These are phyloP conservation scores for Calocera cornea DNA, from an alignment of 768 basidiomycete genomes.

Conservation along the genomic window DNA sequence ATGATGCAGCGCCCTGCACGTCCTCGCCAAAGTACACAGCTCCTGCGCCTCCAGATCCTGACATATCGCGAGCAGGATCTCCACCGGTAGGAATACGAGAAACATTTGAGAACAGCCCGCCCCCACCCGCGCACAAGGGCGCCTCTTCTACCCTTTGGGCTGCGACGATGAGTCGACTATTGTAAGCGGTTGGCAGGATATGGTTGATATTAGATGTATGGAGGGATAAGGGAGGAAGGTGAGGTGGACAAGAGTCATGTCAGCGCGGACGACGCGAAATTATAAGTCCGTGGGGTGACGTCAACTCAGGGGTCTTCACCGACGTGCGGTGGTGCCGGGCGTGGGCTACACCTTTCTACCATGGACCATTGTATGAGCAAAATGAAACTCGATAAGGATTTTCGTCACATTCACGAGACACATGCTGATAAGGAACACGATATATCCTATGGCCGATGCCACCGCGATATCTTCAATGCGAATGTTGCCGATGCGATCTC, in stretches of 20 bases:
- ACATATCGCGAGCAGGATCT: not conserved
- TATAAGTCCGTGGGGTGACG: not conserved
- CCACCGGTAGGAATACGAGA: not conserved
- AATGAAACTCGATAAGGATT: too few species aligned
- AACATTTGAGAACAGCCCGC: not conserved
- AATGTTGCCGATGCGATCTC: too few species aligned
- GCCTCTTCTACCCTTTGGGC: not conserved
- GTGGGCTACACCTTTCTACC: not conserved
- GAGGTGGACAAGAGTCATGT: not conserved
- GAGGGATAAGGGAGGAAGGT: not conserved
- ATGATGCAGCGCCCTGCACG: not conserved
- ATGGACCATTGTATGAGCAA: too few species aligned
- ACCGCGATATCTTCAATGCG: too few species aligned
- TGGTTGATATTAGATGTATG: too few species aligned
- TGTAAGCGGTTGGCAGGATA: too few species aligned
- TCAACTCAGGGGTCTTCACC: not conserved
- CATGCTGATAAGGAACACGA: too few species aligned
- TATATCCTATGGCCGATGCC: too few species aligned
- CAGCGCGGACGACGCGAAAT: not conserved
- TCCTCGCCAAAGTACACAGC: not conserved
- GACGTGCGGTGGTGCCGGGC: not conserved
- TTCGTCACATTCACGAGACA: too few species aligned
- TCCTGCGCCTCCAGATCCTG: not conserved
- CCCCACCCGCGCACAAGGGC: not conserved
- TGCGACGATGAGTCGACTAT: too few species aligned